Percentiles rank a stretch among this genome's conserved stretches.
phyloP scores from a whole-genome alignment of 192 early-diverging fungal genomes.

The Entrophospora sp. region DNA sequence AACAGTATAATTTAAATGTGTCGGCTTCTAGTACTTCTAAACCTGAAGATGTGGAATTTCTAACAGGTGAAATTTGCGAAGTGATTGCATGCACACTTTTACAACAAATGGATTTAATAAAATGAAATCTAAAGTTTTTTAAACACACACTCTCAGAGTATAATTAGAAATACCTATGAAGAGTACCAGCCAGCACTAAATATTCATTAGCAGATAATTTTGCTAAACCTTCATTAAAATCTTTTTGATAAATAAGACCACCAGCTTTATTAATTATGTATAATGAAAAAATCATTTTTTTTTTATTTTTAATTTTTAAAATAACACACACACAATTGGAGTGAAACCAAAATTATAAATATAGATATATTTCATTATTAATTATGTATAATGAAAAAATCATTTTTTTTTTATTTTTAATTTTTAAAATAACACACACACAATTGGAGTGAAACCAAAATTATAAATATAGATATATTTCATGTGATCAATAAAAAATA shows the following conservation, averaged over 20 bases:
- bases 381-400: conserved; percentile 77
- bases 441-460: too few relatives aligned
- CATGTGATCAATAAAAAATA: too few relatives aligned
- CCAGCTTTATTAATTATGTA: conserved; percentile 89
- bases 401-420: conserved; percentile 44
- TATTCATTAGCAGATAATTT: conserved; percentile 93
- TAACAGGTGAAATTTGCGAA: conserved; percentile 81
- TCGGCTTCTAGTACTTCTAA: conserved; percentile 91
- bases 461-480: too few relatives aligned
- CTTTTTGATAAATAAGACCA: conserved; percentile 87
- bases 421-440: too few relatives aligned
- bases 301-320: too few relatives aligned
- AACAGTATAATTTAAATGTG: conserved; percentile 85
- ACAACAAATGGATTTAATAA: neutral
- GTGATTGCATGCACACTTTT: conserved; percentile 91
- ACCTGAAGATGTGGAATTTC: conserved; percentile 57
- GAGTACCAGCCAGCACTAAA: conserved; percentile 94
- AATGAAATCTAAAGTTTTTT: too few relatives aligned
- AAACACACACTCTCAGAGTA: too few relatives aligned
- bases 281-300: conserved; percentile 65
- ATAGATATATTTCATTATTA: too few relatives aligned
- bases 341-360: too few relatives aligned
- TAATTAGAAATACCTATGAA: conserved; percentile 80
- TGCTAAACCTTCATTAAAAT: conserved; percentile 73
- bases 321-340: too few relatives aligned